phyloP scores from a whole-genome alignment of 1,284 basidiomycete genomes.

The Coriolopsis trogii region DNA sequence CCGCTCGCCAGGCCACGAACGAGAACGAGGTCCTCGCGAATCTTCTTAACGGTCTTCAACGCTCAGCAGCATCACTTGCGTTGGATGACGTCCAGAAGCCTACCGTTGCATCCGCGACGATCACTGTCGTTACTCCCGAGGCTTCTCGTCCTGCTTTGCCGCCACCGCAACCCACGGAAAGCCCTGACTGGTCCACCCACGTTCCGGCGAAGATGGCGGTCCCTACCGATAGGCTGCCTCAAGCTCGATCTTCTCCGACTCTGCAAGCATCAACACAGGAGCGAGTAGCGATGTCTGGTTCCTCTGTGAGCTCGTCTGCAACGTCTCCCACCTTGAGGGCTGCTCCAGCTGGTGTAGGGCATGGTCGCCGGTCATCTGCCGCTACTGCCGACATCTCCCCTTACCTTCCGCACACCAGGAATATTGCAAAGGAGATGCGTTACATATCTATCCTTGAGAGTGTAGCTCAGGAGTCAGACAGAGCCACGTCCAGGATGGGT shows the following conservation, averaged over 20 bases:
- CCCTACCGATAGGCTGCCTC: not conserved
- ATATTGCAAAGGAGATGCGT: constrained; percentile 63
- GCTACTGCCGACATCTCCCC: constrained; percentile 63
- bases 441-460: constrained; percentile 77
- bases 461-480: constrained; percentile 71
- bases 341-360: constrained; percentile 1
- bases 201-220: constrained; percentile 9
- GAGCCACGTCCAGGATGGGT: constrained; percentile 52
- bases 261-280: not conserved
- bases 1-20: constrained; percentile 9
- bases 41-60: constrained; percentile 60
- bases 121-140: not conserved
- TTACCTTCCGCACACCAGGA: constrained; percentile 56
- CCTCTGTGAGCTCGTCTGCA: not conserved
- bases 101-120: constrained; percentile 12
- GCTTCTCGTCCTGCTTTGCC: no score
- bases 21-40: constrained; percentile 61
- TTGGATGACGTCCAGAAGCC: constrained; percentile 10
- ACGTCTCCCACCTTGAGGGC: constrained; percentile 7
- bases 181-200: constrained; percentile 17
- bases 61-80: constrained; percentile 35
- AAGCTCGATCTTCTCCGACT: constrained; percentile 7
- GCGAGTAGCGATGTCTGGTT: not conserved
- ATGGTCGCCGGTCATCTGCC: constrained; percentile 27
- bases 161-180: constrained; percentile 6